These are phyloP conservation scores for Skeletonema costatum DNA, from an alignment of 108 stramenopile genomes.

Conservation along the genomic window DNA sequence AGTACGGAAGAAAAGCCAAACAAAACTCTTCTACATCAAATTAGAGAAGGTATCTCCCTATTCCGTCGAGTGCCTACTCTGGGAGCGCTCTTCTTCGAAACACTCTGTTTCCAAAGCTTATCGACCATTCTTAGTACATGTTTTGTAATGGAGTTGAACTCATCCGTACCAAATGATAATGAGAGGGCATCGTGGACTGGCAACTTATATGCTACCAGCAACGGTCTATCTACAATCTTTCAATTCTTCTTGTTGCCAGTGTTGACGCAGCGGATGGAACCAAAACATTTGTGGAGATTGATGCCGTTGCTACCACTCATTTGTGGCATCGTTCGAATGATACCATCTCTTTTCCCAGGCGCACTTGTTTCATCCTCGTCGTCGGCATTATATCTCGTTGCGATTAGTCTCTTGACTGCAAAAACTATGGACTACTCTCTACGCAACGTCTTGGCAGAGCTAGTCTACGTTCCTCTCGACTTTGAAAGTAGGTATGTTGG, in stretches of 20 bases:
- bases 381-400: conserved; percentile 52
- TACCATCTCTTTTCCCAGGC: conserved; percentile 18
- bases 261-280: conserved; percentile 64
- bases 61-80: conserved; percentile 79
- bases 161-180: conserved; percentile 64
- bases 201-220: conserved; percentile 78
- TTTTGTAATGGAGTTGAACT: conserved; percentile 66
- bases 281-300: conserved; percentile 66
- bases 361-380: conserved; percentile 11
- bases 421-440: conserved; percentile 78
- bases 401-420: conserved; percentile 59
- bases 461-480: conserved; percentile 80
- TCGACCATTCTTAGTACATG: conserved; percentile 79
- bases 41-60: conserved; percentile 56
- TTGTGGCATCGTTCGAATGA: conserved; percentile 19
- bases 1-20: conserved; percentile 1
- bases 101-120: conserved; percentile 81
- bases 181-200: conserved; percentile 84
- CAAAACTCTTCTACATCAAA: conserved; percentile 35
- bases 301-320: conserved; percentile 60
- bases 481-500: conserved; percentile 79
- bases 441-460: conserved; percentile 73
- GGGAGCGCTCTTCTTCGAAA: conserved; percentile 76
- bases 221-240: conserved; percentile 68
- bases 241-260: conserved; percentile 75